Conservation (phyloP, 495 filamentous ascomycete species). For the Penicillium alfredii region DNA sequence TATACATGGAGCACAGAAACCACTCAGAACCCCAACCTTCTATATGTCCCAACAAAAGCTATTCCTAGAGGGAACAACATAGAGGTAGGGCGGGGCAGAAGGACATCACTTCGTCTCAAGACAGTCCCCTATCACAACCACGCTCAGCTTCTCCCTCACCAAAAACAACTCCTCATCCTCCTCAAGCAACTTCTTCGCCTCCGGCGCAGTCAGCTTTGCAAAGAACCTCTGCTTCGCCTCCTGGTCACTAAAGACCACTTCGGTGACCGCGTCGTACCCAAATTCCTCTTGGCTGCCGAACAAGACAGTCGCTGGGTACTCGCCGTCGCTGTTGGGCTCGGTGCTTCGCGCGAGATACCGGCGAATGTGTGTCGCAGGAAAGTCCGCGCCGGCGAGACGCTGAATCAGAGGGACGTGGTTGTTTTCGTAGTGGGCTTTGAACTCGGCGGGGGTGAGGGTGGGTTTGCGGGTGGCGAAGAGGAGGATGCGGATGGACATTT, state of each 20-base stretch:
- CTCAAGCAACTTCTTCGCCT: conserved; percentile 6
- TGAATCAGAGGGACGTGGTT: conserved; percentile 26
- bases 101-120: not conserved
- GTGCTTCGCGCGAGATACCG: conserved; percentile 22
- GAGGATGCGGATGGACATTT: conserved; percentile 7
- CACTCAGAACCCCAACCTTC: too few relatives aligned
- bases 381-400: conserved; percentile 19
- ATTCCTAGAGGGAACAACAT: too few relatives aligned
- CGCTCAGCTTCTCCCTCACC: conserved; percentile 15
- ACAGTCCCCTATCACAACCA: conserved; percentile 16
- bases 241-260: conserved; percentile 19
- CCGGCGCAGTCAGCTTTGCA: conserved; percentile 9
- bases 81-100: too few relatives aligned
- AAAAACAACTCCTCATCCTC: conserved; percentile 22
- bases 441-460: conserved; percentile 23
- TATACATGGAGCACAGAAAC: too few relatives aligned
- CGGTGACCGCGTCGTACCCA: conserved; percentile 23
- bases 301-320: conserved; percentile 16
- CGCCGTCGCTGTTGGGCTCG: conserved; percentile 1
- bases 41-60: too few relatives aligned
- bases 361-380: conserved; percentile 21
- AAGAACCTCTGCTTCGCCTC: conserved; percentile 18
- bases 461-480: conserved; percentile 25
- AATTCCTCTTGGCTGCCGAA: conserved; percentile 22
- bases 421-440: conserved; percentile 27